Evolutionary conservation across 495 filamentous ascomycete genomes (phyloP), one percentile per base, ranked within the genome.

Genomic region (Trichoderma erinaceum): DNA sequence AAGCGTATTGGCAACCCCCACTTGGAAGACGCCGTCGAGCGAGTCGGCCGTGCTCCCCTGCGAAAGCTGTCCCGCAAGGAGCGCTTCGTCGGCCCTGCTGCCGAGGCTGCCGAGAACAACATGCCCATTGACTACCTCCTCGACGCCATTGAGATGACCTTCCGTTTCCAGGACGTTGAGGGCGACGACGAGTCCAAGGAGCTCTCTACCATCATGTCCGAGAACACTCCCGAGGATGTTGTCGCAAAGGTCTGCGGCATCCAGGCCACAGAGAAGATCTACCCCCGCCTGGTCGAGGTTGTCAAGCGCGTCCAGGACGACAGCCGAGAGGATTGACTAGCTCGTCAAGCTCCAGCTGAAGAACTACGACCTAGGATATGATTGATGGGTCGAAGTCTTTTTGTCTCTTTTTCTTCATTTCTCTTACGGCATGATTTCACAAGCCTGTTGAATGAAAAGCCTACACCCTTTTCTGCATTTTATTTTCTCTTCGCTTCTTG

Each of bases 1-100:
- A 83, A 81, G 69, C 91, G 95, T 73, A 97, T 99, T 78, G 90
- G 89, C 74, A 99, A 99, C 80, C 96, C 89, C n/a, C 88, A 92
- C 75, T 84, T 99, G 50, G 89, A 96, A 75, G 95, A 99, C 79
- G 87, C 87, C 48, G 92, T 97, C 44, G 92, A 93, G 82, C 95
- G 95, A 74, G 95, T 99, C 69, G 95, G 93, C 64, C 94, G 95
- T 75, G 95, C 94, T 50, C 95, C 95, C 12, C 79, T 98, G 68
- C 87, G 95, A 76, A 99, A 99, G 84, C 84, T 98, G 16, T 87
- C 88, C 68, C 90, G 92, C 75, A 91, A 92, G 78, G 95, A 99
- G 78, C 92, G 95, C 44, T 96, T 99, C 82, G 90, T 99, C 76
- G 93, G 92, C 69, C 95, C 95, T 27, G 93, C 93, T 16, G 85